Evolutionary conservation across 2,329 filamentous ascomycete genomes (phyloP).

Genomic region (Ceratocystiopsis minuta): DNA sequence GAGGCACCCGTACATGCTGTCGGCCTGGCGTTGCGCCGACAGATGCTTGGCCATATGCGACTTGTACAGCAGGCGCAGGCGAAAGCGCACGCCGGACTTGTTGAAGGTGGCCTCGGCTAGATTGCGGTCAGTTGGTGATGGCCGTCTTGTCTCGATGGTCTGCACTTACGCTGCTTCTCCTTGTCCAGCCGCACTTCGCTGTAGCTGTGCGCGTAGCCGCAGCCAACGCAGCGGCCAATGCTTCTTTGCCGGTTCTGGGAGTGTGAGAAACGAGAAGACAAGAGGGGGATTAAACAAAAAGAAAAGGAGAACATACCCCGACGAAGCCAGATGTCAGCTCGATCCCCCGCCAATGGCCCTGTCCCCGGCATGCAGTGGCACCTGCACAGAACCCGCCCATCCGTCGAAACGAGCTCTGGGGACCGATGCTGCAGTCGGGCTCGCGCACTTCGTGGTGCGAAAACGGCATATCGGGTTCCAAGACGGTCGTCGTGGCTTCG

Average conservation of each 20-base stretch:
- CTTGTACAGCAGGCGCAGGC: slow-evolving; percentile 24
- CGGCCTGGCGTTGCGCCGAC: slow-evolving; percentile 11
- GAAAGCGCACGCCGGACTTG: slow-evolving; percentile 19
- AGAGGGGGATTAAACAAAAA: background rate
- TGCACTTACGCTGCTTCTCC: slow-evolving; percentile 13
- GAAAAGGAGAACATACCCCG: slow-evolving; percentile 2
- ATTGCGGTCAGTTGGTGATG: background rate
- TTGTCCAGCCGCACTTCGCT: slow-evolving; percentile 17
- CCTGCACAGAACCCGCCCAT: slow-evolving; percentile 22
- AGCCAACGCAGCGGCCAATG: slow-evolving; percentile 13
- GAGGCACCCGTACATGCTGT: slow-evolving; percentile 21
- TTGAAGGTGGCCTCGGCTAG: slow-evolving; percentile 18
- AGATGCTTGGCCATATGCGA: slow-evolving; percentile 19
- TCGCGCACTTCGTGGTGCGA: slow-evolving; percentile 1
- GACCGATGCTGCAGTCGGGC: slow-evolving; percentile 16
- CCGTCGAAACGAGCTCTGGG: slow-evolving; percentile 18
- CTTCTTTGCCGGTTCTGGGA: slow-evolving; percentile 10
- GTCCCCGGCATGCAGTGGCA: slow-evolving; percentile 18
- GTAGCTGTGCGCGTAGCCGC: slow-evolving; percentile 14
- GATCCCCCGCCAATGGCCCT: slow-evolving; percentile 19
- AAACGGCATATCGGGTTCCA: background rate
- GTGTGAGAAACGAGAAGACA: slow-evolving; percentile 1
- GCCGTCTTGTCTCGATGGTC: too few relatives aligned
- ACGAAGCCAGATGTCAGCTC: slow-evolving; percentile 14
- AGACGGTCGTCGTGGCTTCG: too few relatives aligned